Base-by-base conservation (phyloP, 176 grass and related monocot species). In the Triticum dicoccoides region DNA sequence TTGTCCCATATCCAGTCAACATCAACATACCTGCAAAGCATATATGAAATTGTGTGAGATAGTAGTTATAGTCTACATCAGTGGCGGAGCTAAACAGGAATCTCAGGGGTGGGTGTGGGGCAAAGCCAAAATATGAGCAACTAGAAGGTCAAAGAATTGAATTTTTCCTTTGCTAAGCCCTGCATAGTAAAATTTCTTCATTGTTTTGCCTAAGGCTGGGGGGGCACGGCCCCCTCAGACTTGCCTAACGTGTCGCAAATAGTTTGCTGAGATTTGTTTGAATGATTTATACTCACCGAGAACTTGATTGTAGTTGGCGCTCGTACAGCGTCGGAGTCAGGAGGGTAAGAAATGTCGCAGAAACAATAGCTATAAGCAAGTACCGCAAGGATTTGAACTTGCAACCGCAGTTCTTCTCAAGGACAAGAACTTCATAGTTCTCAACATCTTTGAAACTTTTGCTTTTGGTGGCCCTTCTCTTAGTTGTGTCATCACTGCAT, bases 1-100 rank as follows among this genome's bases (percentile, higher is more conserved):
- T 84, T 88, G 33, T 93, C 89, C 92, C 92, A 98, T 85, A 95
- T 90, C 93, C 93, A 95, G 49, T 86, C 93, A 15, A 93, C 91
- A 80, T 98, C 89, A 17, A 98, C 95, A 61, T 93, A 91, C 82
- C 95, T 95, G 85, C 65, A 86, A 87, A 73, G 27, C 75, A 82
- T 52, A 83, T 75, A 44, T 78, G 18, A 59, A 69, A 34, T 64
- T 56, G 4, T 32, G 74, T 77, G 38, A 85, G 51, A 38, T 33
- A 17, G 49, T 66, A 72, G 58, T 45, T 34, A 25, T 58, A 79
- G 47, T 37, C 4, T 82, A 25, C 63, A 80, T 41, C 51, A 13
- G 9, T 21, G 12, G 45, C 11, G 2, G 29, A 30, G 29, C 29
- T 30, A 30, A 2, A 30, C 29, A 30, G 29, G 29, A 30, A 30